Base-by-base conservation (phyloP, 2,329 filamentous ascomycete genomes). In the Graphilbum fragrans region DNA sequence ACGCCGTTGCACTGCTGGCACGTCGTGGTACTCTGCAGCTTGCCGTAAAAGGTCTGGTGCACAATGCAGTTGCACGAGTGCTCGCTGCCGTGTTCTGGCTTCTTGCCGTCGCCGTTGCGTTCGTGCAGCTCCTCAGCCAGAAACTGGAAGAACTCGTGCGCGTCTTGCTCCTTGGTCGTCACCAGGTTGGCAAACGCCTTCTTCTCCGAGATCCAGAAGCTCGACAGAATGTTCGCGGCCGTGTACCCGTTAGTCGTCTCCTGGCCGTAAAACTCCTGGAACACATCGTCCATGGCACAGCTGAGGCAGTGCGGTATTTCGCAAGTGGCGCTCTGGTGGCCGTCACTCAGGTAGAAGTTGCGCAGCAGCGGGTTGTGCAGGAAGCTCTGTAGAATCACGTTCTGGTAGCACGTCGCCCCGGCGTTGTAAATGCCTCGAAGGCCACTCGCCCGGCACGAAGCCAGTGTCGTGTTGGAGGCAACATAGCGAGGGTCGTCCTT, bases 391-490 rank as follows among this genome's bases (percentile, higher is more conserved):
- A 98, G 70, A 37, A 96, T 87, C 23, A 95, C 90, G 52, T 92
- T 94, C 72, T 96, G 90, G 62, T 95, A 98, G 65, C 90, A 98
- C 11, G 92, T 96, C 44, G 93, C 87, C n/a, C 90, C 92, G 58
- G 94, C 90, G 55, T 96, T 98, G 62, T 94, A 95, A 46, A 98
- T 82, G 25, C 90, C 90, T 29, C 92, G 79, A 32, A 95, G 75
- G 10, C 92, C 90, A 50, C 82, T 87, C 17, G 86, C 87, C 43
- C 85, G 79, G 56, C 57, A 50, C 42, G 48, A 48, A 7, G 85
- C 80, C 43, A 79, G 74, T 22, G 74, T 80, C 12, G 87, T 88
- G 55, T 95, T 93, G 45, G 70, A 70, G 33, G 78, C 73, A 48
- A 94, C 81, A 52, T 85, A 87, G 42, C 77, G 70, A 43, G 86